phyloP scores from a whole-genome alignment of 371 early-diverging fungal species.

The Mucor ambiguus region DNA sequence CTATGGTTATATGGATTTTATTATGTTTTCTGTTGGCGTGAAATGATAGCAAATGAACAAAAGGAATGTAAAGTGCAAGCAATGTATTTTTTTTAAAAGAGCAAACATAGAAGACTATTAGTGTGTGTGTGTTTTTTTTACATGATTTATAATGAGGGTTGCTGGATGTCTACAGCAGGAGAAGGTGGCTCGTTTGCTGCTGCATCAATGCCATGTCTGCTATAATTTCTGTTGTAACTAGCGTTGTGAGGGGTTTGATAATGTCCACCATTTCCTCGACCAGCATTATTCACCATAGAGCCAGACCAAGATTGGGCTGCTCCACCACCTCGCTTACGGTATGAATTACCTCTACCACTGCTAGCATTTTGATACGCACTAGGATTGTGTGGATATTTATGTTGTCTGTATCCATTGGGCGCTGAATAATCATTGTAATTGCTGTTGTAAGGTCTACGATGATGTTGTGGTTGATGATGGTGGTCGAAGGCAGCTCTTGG shows the following conservation, averaged over 20 bases:
- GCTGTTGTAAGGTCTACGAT: background rate
- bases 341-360: background rate
- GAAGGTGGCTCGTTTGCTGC: background rate
- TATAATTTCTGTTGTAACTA: background rate
- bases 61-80: background rate
- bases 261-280: background rate
- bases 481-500: background rate
- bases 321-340: background rate
- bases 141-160: background rate
- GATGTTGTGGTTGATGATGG: background rate
- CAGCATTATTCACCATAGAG: no score
- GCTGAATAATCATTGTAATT: background rate
- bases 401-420: background rate
- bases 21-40: background rate
- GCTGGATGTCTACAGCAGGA: background rate
- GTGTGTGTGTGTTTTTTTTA: background rate
- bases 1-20: background rate
- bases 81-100: background rate
- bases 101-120: background rate
- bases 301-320: background rate
- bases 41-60: slow-evolving; percentile 2
- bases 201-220: background rate
- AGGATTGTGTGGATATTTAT: background rate
- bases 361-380: background rate
- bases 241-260: background rate